Evolutionary conservation across 306 rosid species (phyloP).

Genomic region (Cucumis melo): DNA sequence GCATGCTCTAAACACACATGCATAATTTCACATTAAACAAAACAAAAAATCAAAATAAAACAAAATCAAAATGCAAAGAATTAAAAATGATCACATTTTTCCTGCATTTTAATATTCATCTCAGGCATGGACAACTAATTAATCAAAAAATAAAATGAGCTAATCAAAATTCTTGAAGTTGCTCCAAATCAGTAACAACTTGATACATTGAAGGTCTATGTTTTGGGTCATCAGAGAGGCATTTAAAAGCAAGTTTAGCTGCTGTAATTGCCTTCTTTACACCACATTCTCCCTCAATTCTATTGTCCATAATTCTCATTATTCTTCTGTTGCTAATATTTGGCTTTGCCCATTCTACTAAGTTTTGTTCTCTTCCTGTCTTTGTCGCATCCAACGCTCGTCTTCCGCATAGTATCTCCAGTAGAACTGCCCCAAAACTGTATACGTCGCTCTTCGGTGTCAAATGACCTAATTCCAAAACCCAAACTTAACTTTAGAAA

Average conservation of each 20-base stretch:
- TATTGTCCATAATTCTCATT: slow-evolving; percentile 53
- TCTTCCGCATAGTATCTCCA: slow-evolving; percentile 64
- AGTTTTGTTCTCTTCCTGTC: slow-evolving; percentile 49
- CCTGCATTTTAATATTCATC: too few species aligned
- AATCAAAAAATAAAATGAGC: too few species aligned
- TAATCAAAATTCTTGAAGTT: slow-evolving; percentile 29
- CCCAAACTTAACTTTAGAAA: not conserved
- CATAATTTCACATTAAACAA: too few species aligned
- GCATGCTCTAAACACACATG: too few species aligned
- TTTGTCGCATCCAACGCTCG: slow-evolving; percentile 59
- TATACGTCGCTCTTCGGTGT: slow-evolving; percentile 78
- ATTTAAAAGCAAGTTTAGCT: slow-evolving; percentile 50
- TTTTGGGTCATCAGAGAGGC: slow-evolving; percentile 56
- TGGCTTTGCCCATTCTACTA: slow-evolving; percentile 84
- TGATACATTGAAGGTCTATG: slow-evolving; percentile 69
- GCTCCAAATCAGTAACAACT: slow-evolving; percentile 51
- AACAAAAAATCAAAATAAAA: too few species aligned
- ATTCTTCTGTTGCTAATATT: slow-evolving; percentile 59
- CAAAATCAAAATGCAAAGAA: too few species aligned
- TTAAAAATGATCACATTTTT: too few species aligned
- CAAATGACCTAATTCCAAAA: slow-evolving; percentile 56
- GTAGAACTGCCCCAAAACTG: slow-evolving; percentile 91
- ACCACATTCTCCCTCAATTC: slow-evolving; percentile 59
- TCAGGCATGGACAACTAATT: too few species aligned
- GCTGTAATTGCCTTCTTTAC: slow-evolving; percentile 38